Evolutionary conservation across 2,329 filamentous ascomycete genomes (phyloP), one percentile per base, ranked within the genome.

Genomic region (Alternaria ethzedia): DNA sequence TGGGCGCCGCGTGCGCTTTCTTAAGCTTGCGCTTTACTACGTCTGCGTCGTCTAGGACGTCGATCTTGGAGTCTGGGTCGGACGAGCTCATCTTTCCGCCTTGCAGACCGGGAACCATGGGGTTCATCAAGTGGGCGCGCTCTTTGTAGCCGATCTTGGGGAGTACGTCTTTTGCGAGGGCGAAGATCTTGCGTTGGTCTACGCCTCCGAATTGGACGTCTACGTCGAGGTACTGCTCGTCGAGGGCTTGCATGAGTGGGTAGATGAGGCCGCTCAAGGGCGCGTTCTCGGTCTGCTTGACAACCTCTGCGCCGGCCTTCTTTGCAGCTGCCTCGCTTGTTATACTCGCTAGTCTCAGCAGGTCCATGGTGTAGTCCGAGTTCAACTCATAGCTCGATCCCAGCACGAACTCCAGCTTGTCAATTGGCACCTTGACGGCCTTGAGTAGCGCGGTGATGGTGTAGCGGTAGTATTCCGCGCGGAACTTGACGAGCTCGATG

Each of bases 151-250:
- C 94, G 51, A 99, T 83, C 80, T 91, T 93, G 12, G 94, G 93
- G 28, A 97, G 83, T 82, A 90, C 91, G 70, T 97, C 95, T 68
- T 91, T 91, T 5, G 95, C 94, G 4, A 94, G 88, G 0, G 90
- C 90, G 78, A 97, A 97, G 66, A 97, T 89, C 82, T 97, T 97
- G 63, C 94, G 84, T 82, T 97, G 94, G 74, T 97, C 95, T 26
- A 86, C 79, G 36, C 74, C 78, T 59, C 94, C 94, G 66, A 97
- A 94, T 76, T 99, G 93, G 2, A 88, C 91, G 79, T 99, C 95
- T 5, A 94, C 92, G 61, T 89, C 89, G 4, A 99, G 85, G 84
- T 97, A 80, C 67, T 81, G 87, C 82, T 98, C 95, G 75, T 98
- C 95, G 50, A 98, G 83, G 1, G 92, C 92, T 82, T 98, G 96